Percentiles rank a stretch among this genome's conserved stretches.
Conservation (phyloP, 257 asterid genomes). For the Solanum corneliomulleri region DNA sequence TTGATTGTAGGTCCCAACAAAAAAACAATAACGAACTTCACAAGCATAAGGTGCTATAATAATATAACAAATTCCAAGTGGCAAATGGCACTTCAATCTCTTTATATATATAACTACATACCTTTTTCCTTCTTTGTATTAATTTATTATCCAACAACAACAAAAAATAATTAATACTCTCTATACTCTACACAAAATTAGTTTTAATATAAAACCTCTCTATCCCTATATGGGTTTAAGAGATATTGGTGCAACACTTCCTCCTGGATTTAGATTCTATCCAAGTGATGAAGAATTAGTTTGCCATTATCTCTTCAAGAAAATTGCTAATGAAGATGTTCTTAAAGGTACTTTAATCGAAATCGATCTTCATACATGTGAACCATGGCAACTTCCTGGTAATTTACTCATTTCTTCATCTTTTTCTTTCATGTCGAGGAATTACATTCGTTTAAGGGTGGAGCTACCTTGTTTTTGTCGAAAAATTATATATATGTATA, state of each 20-base stretch:
- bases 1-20: conserved; percentile 10
- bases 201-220: background rate
- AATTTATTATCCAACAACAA: background rate
- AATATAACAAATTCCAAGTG: conserved; percentile 28
- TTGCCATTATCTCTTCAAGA: conserved; percentile 73
- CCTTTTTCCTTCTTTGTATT: background rate
- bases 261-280: conserved; percentile 78
- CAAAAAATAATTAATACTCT: background rate
- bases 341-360: conserved; percentile 56
- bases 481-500: background rate
- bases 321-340: conserved; percentile 40
- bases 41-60: conserved; percentile 32
- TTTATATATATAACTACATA: conserved; percentile 19
- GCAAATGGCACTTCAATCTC: conserved; percentile 11
- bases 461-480: background rate
- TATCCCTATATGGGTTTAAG: conserved; percentile 42
- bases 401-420: background rate
- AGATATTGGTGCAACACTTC: conserved; percentile 71
- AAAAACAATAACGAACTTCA: conserved; percentile 40
- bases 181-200: background rate
- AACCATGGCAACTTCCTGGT: conserved; percentile 99
- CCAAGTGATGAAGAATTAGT: conserved; percentile 88
- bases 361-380: conserved; percentile 78
- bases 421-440: background rate
- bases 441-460: background rate